Percentiles rank a stretch among this genome's conserved stretches.
Conservation (phyloP, 2,329 filamentous ascomycete species). For the Kalmusia sp. region DNA sequence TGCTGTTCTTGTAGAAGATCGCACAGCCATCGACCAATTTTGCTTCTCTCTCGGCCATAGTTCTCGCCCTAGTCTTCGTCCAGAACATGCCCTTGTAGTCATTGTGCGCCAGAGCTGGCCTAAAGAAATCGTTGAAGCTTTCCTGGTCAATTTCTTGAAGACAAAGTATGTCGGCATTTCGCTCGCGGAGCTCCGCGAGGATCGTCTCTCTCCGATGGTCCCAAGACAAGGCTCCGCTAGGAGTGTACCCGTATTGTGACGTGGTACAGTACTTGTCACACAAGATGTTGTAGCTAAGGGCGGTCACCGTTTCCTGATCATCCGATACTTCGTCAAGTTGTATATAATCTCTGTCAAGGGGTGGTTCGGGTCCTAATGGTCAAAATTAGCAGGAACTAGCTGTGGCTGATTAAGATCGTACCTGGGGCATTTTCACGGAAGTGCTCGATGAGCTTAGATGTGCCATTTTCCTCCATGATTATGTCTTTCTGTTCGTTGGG, state of each 20-base stretch:
- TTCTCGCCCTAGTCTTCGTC: slow-evolving; percentile 87
- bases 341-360: slow-evolving; percentile 77
- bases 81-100: slow-evolving; percentile 96
- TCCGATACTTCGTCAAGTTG: slow-evolving; percentile 68
- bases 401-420: slow-evolving; percentile 56
- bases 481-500: slow-evolving; percentile 74
- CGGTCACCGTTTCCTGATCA: slow-evolving; percentile 73
- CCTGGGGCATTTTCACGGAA: slow-evolving; percentile 85
- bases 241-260: slow-evolving; percentile 87
- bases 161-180: slow-evolving; percentile 88
- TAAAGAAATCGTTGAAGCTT: slow-evolving; percentile 90
- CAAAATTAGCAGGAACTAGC: slow-evolving; percentile 3
- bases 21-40: slow-evolving; percentile 94
- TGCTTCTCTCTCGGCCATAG: slow-evolving; percentile 89
- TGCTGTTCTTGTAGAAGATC: slow-evolving; percentile 94
- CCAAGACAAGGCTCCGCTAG: slow-evolving; percentile 82
- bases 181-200: slow-evolving; percentile 77
- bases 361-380: slow-evolving; percentile 72
- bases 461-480: slow-evolving; percentile 86
- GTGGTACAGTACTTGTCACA: slow-evolving; percentile 92
- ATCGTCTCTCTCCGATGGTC: slow-evolving; percentile 85
- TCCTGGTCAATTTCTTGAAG: slow-evolving; percentile 93
- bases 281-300: slow-evolving; percentile 94
- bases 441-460: slow-evolving; percentile 80
- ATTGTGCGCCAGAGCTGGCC: slow-evolving; percentile 80